Evolutionary conservation across 805 yeast genomes (phyloP).

Genomic region (Suhomyces canberraensis): DNA sequence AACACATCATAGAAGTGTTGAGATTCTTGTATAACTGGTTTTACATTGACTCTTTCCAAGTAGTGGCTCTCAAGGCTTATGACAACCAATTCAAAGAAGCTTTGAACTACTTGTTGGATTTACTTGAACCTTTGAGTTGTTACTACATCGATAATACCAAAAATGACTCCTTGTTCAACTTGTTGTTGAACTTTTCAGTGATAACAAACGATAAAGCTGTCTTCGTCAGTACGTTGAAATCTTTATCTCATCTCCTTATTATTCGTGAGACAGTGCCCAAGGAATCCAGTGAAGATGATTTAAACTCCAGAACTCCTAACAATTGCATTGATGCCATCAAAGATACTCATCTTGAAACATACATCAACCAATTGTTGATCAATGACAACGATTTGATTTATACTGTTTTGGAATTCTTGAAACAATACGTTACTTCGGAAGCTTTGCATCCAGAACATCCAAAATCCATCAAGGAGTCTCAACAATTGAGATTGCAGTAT

Average conservation of each 20-base stretch:
- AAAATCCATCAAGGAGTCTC: slow-evolving; percentile 29
- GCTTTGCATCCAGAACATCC: slow-evolving; percentile 33
- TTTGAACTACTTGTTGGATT: slow-evolving; percentile 66
- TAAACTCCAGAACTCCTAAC: slow-evolving; percentile 16
- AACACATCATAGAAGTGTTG: slow-evolving; percentile 45
- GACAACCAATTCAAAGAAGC: slow-evolving; percentile 51
- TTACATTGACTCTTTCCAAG: slow-evolving; percentile 15
- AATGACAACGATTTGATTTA: slow-evolving; percentile 69
- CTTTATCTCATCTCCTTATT: slow-evolving; percentile 73
- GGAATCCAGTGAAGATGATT: slow-evolving; percentile 12
- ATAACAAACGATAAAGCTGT: slow-evolving; percentile 64
- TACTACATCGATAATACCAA: slow-evolving; percentile 72
- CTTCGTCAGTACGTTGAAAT: slow-evolving; percentile 66
- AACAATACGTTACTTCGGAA: slow-evolving; percentile 72
- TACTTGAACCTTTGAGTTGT: slow-evolving; percentile 80
- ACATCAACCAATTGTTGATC: slow-evolving; percentile 57
- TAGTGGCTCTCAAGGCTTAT: slow-evolving; percentile 18
- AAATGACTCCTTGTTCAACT: slow-evolving; percentile 64
- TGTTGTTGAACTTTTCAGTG: slow-evolving; percentile 49
- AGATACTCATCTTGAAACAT: slow-evolving; percentile 44
- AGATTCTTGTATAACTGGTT: slow-evolving; percentile 35
- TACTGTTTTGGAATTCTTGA: slow-evolving; percentile 76
- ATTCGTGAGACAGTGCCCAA: slow-evolving; percentile 19
- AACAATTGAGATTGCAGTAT: slow-evolving; percentile 42
- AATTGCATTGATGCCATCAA: slow-evolving; percentile 41